These are phyloP conservation scores for Xerocomus nothofagi DNA, from an alignment of 1,284 basidiomycete genomes.

Conservation along the genomic window DNA sequence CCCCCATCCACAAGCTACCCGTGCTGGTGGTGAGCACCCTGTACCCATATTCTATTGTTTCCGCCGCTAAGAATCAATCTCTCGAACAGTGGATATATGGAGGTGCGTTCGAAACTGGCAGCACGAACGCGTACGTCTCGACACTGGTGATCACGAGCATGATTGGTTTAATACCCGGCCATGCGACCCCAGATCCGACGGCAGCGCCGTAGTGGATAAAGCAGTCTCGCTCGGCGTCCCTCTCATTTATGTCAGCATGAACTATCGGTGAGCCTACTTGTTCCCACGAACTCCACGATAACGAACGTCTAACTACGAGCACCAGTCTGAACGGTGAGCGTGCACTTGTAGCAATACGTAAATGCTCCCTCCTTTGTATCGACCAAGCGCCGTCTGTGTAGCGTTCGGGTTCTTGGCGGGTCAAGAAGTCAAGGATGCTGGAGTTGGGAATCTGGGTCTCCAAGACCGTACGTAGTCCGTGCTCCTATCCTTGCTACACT, in stretches of 20 bases:
- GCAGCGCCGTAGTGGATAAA: slow-evolving; percentile 26
- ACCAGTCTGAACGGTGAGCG: slow-evolving; percentile 28
- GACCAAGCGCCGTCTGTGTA: slow-evolving; percentile 10
- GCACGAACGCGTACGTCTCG: slow-evolving; percentile 20
- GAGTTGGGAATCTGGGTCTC: slow-evolving; percentile 54
- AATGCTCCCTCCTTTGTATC: too few species aligned
- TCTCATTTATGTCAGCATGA: slow-evolving; percentile 38
- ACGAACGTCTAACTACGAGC: background rate
- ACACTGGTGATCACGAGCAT: background rate
- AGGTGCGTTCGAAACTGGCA: slow-evolving; percentile 37
- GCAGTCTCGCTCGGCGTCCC: slow-evolving; percentile 30
- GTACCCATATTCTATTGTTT: background rate
- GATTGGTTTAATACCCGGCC: background rate
- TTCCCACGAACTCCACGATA: too few species aligned
- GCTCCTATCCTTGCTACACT: background rate
- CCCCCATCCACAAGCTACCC: slow-evolving; percentile 35
- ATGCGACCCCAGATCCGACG: slow-evolving; percentile 23
- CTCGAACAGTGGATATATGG: slow-evolving; percentile 23
- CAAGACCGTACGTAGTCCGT: slow-evolving; percentile 45
- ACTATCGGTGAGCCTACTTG: slow-evolving; percentile 33
- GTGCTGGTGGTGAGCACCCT: slow-evolving; percentile 40
- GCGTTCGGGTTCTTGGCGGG: slow-evolving; percentile 51
- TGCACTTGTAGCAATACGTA: slow-evolving; percentile 26
- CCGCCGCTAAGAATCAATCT: background rate
- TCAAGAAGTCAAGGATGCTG: slow-evolving; percentile 50